Evolutionary conservation across 202 grass and related monocot genomes (phyloP).

Genomic region (Brachypodium distachyon): DNA sequence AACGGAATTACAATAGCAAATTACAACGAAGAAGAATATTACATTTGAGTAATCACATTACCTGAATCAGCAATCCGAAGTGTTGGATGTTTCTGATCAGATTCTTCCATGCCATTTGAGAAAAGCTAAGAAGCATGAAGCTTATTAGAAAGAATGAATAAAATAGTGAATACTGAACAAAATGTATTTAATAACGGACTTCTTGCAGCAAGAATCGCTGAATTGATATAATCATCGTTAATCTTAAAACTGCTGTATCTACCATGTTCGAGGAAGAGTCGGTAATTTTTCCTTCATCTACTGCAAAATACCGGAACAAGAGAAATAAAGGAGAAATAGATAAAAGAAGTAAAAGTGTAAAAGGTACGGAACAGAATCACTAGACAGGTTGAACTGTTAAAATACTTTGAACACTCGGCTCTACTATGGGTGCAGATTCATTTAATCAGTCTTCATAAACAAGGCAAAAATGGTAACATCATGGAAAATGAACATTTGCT

Average conservation of each 20-base stretch:
- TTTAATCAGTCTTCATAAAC: not conserved
- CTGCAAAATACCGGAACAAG: slow-evolving; percentile 16
- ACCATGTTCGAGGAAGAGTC: slow-evolving; percentile 35
- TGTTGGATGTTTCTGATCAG: slow-evolving; percentile 14
- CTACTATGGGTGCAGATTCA: not conserved
- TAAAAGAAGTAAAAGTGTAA: not conserved
- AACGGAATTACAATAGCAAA: not conserved
- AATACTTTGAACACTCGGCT: slow-evolving; percentile 3
- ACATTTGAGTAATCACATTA: slow-evolving; percentile 15
- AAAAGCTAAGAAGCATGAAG: not conserved
- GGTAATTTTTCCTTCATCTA: slow-evolving; percentile 52
- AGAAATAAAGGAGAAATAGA: not conserved
- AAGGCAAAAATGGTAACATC: not conserved
- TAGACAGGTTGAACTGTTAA: not conserved
- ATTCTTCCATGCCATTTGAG: not conserved
- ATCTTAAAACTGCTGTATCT: slow-evolving; percentile 17
- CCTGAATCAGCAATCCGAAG: slow-evolving; percentile 61
- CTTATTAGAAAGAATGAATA: not conserved
- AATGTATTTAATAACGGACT: slow-evolving; percentile 12
- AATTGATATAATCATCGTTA: slow-evolving; percentile 53
- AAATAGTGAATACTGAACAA: no score
- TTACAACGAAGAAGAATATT: not conserved
- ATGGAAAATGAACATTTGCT: not conserved
- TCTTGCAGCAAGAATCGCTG: slow-evolving; percentile 56
- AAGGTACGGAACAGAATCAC: not conserved